These are phyloP conservation scores for Nannizziopsis arthrosporioides DNA, from an alignment of 2,329 filamentous ascomycete genomes.

Conservation along the genomic window DNA sequence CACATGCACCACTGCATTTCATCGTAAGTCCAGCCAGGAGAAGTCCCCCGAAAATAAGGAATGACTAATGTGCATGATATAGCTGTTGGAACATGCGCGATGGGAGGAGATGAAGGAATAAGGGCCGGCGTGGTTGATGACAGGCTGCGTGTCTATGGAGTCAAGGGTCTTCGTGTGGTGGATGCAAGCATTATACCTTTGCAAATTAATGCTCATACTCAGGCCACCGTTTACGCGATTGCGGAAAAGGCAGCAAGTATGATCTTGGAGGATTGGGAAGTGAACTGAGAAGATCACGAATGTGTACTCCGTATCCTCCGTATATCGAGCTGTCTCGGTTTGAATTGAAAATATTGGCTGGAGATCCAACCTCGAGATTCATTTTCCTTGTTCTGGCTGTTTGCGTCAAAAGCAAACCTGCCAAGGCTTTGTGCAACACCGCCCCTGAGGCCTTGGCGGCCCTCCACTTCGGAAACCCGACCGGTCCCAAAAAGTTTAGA, in stretches of 20 bases:
- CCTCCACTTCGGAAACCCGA: neutral
- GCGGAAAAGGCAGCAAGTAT: slow-evolving; percentile 23
- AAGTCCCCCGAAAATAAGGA: neutral
- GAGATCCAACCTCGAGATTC: no score
- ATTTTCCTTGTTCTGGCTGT: neutral
- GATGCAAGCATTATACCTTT: slow-evolving; percentile 28
- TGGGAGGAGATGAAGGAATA: slow-evolving; percentile 25
- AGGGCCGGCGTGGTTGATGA: slow-evolving; percentile 17
- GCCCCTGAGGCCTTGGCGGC: neutral
- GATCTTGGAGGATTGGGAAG: slow-evolving; percentile 1
- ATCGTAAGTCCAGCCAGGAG: slow-evolving; percentile 19
- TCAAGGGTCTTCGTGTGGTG: slow-evolving; percentile 22
- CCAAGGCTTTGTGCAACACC: neutral
- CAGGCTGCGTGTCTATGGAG: slow-evolving; percentile 17
- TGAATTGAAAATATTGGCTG: neutral
- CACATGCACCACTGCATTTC: slow-evolving; percentile 29
- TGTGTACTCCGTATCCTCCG: no score
- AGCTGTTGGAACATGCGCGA: slow-evolving; percentile 33
- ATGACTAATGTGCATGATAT: neutral
- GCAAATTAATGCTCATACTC: slow-evolving; percentile 23
- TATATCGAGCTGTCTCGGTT: neutral
- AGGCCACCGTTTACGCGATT: slow-evolving; percentile 27
- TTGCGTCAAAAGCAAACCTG: neutral
- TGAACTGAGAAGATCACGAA: no score
- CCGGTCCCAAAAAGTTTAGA: no score